phyloP scores from a whole-genome alignment of 2,329 filamentous ascomycete species.

The Decorospora gaudefroyi region DNA sequence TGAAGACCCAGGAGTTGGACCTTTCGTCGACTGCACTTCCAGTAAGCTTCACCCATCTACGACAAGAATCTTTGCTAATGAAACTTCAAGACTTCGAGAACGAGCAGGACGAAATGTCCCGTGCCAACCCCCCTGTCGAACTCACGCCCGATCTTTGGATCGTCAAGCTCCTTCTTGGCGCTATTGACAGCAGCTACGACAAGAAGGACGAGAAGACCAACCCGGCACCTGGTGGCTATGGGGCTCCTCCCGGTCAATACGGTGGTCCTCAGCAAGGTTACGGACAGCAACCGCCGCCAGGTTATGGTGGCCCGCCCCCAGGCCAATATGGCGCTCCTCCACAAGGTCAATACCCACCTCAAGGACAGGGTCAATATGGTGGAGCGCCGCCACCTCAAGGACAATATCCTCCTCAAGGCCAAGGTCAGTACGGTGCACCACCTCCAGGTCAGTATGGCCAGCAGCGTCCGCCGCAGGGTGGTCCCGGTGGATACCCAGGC shows the following conservation, averaged over 20 bases:
- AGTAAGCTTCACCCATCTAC: slow-evolving; percentile 54
- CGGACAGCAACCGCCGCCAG: slow-evolving; percentile 23
- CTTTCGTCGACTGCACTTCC: slow-evolving; percentile 69
- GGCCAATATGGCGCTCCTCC: slow-evolving; percentile 22
- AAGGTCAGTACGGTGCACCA: slow-evolving; percentile 21
- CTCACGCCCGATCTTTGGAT: slow-evolving; percentile 69
- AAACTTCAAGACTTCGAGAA: slow-evolving; percentile 63
- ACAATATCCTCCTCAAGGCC: slow-evolving; percentile 18
- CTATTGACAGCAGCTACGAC: slow-evolving; percentile 68
- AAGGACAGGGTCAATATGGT: slow-evolving; percentile 21
- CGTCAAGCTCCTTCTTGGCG: slow-evolving; percentile 68
- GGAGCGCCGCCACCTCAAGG: slow-evolving; percentile 15
- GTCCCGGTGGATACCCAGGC: slow-evolving; percentile 28
- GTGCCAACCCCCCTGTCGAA: slow-evolving; percentile 64
- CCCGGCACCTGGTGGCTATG: slow-evolving; percentile 42
- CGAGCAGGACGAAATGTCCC: slow-evolving; percentile 68
- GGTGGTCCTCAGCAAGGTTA: slow-evolving; percentile 28
- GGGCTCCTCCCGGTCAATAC: slow-evolving; percentile 41
- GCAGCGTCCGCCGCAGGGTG: slow-evolving; percentile 28
- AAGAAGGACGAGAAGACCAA: slow-evolving; percentile 65
- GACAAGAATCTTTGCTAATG: slow-evolving; percentile 9
- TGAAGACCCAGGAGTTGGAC: slow-evolving; percentile 64
- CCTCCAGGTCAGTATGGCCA: slow-evolving; percentile 24
- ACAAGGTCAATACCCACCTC: slow-evolving; percentile 16
- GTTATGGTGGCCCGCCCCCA: slow-evolving; percentile 29